A percentile compares a stretch with the other conserved stretches of the same genome.
These are phyloP conservation scores for Vigna nakashimae DNA, from an alignment of 306 rosid genomes.

Conservation along the genomic window DNA sequence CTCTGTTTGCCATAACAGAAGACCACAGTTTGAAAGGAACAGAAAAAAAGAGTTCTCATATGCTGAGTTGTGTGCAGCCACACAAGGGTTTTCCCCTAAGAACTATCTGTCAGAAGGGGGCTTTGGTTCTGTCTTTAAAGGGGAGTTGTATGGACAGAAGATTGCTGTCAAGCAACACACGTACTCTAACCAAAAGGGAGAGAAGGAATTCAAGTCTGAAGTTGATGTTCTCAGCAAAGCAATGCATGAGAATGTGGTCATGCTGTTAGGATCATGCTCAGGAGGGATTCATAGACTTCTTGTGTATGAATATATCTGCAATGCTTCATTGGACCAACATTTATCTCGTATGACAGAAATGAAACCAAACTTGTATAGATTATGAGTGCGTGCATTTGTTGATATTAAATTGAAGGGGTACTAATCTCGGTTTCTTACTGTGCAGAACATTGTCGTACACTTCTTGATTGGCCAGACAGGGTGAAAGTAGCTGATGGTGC, in stretches of 20 bases:
- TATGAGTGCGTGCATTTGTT: neutral
- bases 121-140: slow-evolving; percentile 73
- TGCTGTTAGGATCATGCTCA: slow-evolving; percentile 73
- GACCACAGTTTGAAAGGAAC: slow-evolving; percentile 58
- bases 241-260: slow-evolving; percentile 77
- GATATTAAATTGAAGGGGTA: neutral
- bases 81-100: slow-evolving; percentile 54
- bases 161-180: slow-evolving; percentile 77
- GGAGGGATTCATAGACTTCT: slow-evolving; percentile 69
- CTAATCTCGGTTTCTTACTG: neutral
- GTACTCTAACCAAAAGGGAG: slow-evolving; percentile 64
- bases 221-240: slow-evolving; percentile 71
- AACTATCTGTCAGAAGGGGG: slow-evolving; percentile 86
- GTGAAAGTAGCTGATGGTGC: slow-evolving; percentile 75
- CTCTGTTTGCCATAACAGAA: slow-evolving; percentile 59
- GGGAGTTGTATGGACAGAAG: slow-evolving; percentile 54
- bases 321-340: slow-evolving; percentile 74
- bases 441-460: slow-evolving; percentile 59
- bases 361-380: neutral
- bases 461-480: slow-evolving; percentile 72
- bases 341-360: slow-evolving; percentile 59
- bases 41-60: slow-evolving; percentile 61
- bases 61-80: slow-evolving; percentile 61
- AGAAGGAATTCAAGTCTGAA: slow-evolving; percentile 75
- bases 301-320: slow-evolving; percentile 82